Evolutionary conservation across 768 basidiomycete species (phyloP).

Genomic region (Trichaptum fuscoviolaceum): DNA sequence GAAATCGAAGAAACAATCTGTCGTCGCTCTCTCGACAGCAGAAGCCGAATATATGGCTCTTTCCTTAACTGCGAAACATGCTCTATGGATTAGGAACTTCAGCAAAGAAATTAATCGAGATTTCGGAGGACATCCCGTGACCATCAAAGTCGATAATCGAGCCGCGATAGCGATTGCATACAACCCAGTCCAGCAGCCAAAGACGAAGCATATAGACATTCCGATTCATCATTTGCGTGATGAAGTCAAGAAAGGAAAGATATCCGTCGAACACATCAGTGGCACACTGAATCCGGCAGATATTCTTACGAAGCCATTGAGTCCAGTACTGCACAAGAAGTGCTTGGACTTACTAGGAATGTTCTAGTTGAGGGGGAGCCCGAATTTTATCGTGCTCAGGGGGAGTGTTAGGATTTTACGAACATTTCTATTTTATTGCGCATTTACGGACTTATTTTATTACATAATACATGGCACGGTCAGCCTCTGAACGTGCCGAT

Average conservation of each 20-base stretch:
- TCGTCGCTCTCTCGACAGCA: constrained; percentile 29
- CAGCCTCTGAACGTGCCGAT: too few relatives aligned
- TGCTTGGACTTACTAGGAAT: neutral
- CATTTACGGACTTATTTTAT: too few relatives aligned
- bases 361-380: neutral
- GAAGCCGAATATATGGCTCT: constrained; percentile 39
- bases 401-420: neutral
- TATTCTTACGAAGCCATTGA: constrained; percentile 14
- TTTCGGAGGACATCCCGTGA: neutral
- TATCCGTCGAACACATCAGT: constrained; percentile 16
- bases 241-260: constrained; percentile 14
- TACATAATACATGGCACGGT: too few relatives aligned
- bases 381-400: neutral
- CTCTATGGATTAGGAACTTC: constrained; percentile 17
- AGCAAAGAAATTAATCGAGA: constrained; percentile 8
- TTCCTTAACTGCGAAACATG: constrained; percentile 22
- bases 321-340: neutral
- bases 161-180: constrained; percentile 26
- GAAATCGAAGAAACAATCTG: constrained; percentile 29
- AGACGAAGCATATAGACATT: constrained; percentile 35
- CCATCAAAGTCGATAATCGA: constrained; percentile 21
- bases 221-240: constrained; percentile 30
- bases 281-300: constrained; percentile 21
- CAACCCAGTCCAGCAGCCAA: constrained; percentile 24
- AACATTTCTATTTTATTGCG: neutral